These are phyloP conservation scores for Neophaeococcomyces mojaviensis DNA, from an alignment of 2,329 filamentous ascomycete species.

Conservation along the genomic window DNA sequence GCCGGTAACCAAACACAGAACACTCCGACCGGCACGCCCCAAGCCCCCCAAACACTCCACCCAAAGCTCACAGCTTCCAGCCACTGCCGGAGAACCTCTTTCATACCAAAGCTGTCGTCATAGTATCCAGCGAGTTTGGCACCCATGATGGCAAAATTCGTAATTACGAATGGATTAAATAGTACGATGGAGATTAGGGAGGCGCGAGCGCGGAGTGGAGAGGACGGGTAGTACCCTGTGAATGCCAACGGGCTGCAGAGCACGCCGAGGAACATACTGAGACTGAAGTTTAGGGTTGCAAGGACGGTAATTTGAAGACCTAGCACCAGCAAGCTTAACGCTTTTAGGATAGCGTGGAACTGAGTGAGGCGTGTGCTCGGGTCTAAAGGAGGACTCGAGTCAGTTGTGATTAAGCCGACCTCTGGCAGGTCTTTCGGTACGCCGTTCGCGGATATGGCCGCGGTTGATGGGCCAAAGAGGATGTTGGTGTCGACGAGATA, in stretches of 20 bases:
- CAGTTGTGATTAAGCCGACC: neutral
- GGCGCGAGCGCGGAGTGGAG: constrained; percentile 10
- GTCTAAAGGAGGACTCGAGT: constrained; percentile 8
- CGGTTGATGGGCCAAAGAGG: neutral
- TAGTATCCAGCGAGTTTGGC: constrained; percentile 41
- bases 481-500: neutral
- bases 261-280: constrained; percentile 77
- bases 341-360: constrained; percentile 66
- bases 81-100: constrained; percentile 44
- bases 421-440: neutral
- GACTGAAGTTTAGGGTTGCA: constrained; percentile 90
- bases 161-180: constrained; percentile 49
- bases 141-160: constrained; percentile 52
- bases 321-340: constrained; percentile 83
- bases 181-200: constrained; percentile 3
- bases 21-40: constrained; percentile 71
- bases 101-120: constrained; percentile 27
- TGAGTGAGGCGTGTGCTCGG: constrained; percentile 7
- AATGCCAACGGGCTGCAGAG: constrained; percentile 75
- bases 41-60: constrained; percentile 84
- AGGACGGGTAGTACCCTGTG: constrained; percentile 29
- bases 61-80: constrained; percentile 71
- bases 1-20: constrained; percentile 96
- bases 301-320: constrained; percentile 88
- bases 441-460: neutral